Evolutionary conservation across 805 yeast genomes (phyloP), one percentile per base, ranked within the genome.

Genomic region (Metschnikowia lunata): DNA sequence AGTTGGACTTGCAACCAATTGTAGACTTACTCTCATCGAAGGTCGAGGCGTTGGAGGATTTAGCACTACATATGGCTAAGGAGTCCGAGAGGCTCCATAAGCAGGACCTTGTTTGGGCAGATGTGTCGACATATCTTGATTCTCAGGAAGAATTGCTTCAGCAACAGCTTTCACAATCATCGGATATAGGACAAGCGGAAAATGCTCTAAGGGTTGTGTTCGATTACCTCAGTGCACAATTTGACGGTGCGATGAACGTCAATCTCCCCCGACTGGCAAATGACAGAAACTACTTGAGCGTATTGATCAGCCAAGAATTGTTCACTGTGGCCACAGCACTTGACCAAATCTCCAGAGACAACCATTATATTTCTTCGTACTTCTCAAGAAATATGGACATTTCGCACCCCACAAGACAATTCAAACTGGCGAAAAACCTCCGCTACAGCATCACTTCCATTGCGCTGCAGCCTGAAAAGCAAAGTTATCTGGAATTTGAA

Each of bases 1-100:
- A 66, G 50, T 45, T 67, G 13, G 66, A 69, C 46, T 41, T 66
- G 9, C 63, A 53, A n/a, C 72, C 73, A 1, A 58, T 71, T 1
- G 33, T 61, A 3, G 49, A 55, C 7, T 56, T 66, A 8, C 46
- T 71, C n/a, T 55, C 58, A 10, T 61, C 55, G 26, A 65, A 61
- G 42, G 50, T 48, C 12, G 63, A 54, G 15, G 71, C 67, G 0
- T 52, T 64, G 18, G 49, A 49, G 8, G 67, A 58, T 30, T 42
- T 65, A 30, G 49, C 56, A 4, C 43, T 54, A 1, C 45, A 52
- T 9, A 46, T 66, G 1, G 62, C 72, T 5, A 50, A 44, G 10
- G 47, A 50, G 29, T 60, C 74, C 0, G 55, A 65, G 6, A 31
- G 43, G 0, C 67, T 48, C 48, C 71, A 67, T 45, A 56, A 60